phyloP scores from a whole-genome alignment of 1,139 yeast genomes.

The Blastobotrys elegans region DNA sequence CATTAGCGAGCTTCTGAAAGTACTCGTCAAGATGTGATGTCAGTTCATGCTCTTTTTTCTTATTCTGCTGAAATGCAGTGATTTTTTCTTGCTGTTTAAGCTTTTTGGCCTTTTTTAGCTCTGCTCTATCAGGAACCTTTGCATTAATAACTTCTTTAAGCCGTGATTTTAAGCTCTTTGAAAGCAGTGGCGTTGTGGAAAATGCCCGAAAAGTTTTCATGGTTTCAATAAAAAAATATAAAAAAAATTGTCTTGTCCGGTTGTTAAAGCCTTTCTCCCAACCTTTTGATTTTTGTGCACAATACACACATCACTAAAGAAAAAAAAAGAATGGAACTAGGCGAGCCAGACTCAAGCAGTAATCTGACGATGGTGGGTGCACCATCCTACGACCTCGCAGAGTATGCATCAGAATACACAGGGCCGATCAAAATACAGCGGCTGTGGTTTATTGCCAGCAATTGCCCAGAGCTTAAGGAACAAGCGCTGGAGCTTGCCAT shows the following conservation, averaged over 20 bases:
- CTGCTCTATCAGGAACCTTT: background rate
- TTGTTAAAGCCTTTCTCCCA: too few species aligned
- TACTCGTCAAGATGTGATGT: conserved; percentile 16
- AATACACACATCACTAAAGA: too few species aligned
- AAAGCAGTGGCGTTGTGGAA: background rate
- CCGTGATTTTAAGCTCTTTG: background rate
- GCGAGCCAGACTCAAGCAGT: too few species aligned
- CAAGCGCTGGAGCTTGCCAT: conserved; percentile 9
- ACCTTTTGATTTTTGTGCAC: background rate
- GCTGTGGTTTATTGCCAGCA: conserved; percentile 1
- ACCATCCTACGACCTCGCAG: conserved; percentile 7
- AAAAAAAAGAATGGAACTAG: too few species aligned
- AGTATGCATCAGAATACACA: conserved; percentile 6
- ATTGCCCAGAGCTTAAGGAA: conserved; percentile 4
- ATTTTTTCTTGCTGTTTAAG: conserved; percentile 6
- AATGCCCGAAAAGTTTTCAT: conserved; percentile 1
- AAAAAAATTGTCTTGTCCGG: too few species aligned
- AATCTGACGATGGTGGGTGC: background rate
- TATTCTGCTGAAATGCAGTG: conserved; percentile 1
- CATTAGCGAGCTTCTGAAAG: conserved; percentile 17
- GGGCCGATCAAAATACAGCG: conserved; percentile 5
- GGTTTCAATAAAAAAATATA: background rate
- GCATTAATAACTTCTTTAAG: conserved; percentile 4
- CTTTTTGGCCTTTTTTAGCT: background rate
- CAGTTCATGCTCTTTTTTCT: conserved; percentile 8